These are phyloP conservation scores for Lignosus rhinocerotis DNA, from an alignment of 1,284 basidiomycete species.

Conservation along the genomic window DNA sequence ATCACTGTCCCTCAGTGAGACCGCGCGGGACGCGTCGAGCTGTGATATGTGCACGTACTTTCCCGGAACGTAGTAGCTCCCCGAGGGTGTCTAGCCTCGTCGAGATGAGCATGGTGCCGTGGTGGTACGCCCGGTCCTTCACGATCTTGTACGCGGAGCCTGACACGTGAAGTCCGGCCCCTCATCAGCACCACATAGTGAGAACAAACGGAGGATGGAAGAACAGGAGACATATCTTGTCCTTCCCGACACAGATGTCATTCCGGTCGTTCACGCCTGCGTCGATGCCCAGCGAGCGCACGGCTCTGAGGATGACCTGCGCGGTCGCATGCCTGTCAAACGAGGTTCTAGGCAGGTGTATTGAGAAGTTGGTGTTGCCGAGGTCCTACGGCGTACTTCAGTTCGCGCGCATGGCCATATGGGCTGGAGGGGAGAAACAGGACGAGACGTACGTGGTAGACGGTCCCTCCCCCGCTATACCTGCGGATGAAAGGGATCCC, in stretches of 20 bases:
- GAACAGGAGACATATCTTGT: constrained; percentile 73
- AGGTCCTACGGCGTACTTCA: constrained; percentile 67
- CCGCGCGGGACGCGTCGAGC: neutral
- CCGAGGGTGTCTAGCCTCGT: constrained; percentile 74
- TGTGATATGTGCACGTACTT: constrained; percentile 47
- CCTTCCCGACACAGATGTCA: constrained; percentile 80
- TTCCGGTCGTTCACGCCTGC: constrained; percentile 88
- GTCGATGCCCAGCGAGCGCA: constrained; percentile 72
- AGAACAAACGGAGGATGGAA: constrained; percentile 2
- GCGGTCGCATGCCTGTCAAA: constrained; percentile 87
- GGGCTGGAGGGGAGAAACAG: neutral
- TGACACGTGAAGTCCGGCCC: constrained; percentile 66
- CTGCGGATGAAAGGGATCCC: constrained; percentile 82
- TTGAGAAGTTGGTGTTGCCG: constrained; percentile 97
- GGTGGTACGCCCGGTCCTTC: constrained; percentile 91
- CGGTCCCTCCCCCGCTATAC: constrained; percentile 95
- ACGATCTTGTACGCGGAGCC: constrained; percentile 98
- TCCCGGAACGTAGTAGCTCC: constrained; percentile 68
- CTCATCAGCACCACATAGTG: constrained; percentile 9
- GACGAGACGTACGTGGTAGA: constrained; percentile 83
- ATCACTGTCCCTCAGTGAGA: constrained; percentile 13
- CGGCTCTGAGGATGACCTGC: constrained; percentile 75
- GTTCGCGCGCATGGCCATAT: neutral
- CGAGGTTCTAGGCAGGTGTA: constrained; percentile 80
- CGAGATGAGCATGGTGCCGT: constrained; percentile 98